These are phyloP conservation scores for Exophiala oligosperma DNA, from an alignment of 2,329 filamentous ascomycete species.

Conservation along the genomic window DNA sequence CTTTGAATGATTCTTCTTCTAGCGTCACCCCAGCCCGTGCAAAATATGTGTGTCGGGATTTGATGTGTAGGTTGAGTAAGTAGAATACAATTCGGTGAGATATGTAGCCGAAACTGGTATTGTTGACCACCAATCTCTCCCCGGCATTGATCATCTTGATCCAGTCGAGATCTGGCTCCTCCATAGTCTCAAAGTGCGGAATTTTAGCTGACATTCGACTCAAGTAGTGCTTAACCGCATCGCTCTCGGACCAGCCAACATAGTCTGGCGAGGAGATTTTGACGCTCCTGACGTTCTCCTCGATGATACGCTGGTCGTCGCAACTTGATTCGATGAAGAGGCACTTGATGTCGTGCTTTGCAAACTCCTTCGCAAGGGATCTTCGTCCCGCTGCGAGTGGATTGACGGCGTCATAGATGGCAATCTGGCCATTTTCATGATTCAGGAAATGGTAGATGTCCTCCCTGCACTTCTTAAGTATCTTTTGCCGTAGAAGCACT, in stretches of 20 bases:
- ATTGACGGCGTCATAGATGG: slow-evolving; percentile 98
- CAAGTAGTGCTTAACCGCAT: slow-evolving; percentile 89
- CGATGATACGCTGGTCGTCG: slow-evolving; percentile 87
- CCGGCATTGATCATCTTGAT: slow-evolving; percentile 99
- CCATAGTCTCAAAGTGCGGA: slow-evolving; percentile 94
- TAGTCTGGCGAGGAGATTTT: slow-evolving; percentile 99
- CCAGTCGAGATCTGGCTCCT: slow-evolving; percentile 90
- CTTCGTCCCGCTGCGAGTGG: slow-evolving; percentile 78
- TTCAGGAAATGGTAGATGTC: slow-evolving; percentile 97
- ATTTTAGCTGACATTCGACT: slow-evolving; percentile 88
- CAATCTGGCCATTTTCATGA: slow-evolving; percentile 95
- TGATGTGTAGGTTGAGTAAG: slow-evolving; percentile 95
- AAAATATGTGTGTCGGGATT: slow-evolving; percentile 53
- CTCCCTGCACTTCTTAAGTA: slow-evolving; percentile 93
- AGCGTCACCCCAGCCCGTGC: slow-evolving; percentile 72
- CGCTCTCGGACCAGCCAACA: slow-evolving; percentile 84
- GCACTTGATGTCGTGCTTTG: slow-evolving; percentile 96
- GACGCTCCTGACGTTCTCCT: slow-evolving; percentile 94
- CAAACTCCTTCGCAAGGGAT: slow-evolving; percentile 89
- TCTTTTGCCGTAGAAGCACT: slow-evolving; percentile 93
- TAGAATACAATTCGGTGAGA: slow-evolving; percentile 98
- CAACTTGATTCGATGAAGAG: slow-evolving; percentile 96
- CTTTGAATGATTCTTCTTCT: slow-evolving; percentile 90
- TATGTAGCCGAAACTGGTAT: slow-evolving; percentile 93
- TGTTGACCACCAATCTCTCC: slow-evolving; percentile 90